Evolutionary conservation across 192 early-diverging fungal genomes (phyloP).

Genomic region (Dissophora ornata): DNA sequence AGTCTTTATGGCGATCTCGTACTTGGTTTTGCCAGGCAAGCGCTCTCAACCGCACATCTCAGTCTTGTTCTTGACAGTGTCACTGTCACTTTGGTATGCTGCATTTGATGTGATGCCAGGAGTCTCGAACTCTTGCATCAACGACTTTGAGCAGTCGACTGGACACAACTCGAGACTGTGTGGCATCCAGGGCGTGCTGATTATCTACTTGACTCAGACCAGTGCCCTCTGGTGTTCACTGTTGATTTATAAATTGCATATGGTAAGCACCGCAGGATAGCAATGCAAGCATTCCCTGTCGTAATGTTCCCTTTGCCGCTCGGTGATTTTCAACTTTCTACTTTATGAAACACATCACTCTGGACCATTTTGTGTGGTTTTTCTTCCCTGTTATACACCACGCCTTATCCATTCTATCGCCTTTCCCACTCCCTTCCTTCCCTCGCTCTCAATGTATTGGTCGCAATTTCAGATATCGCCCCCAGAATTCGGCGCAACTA

Average conservation of each 20-base stretch:
- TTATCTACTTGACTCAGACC: slow-evolving; percentile 49
- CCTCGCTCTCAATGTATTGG: too few species aligned
- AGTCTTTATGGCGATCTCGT: slow-evolving; percentile 40
- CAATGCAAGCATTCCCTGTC: too few species aligned
- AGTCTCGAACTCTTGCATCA: slow-evolving; percentile 29
- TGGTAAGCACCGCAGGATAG: too few species aligned
- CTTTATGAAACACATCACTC: too few species aligned
- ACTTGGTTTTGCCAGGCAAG: slow-evolving; percentile 42
- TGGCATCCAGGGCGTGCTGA: slow-evolving; percentile 40
- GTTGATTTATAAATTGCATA: slow-evolving; percentile 45
- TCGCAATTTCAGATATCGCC: too few species aligned
- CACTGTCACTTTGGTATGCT: slow-evolving; percentile 40
- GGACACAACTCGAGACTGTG: slow-evolving; percentile 37
- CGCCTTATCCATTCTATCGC: too few species aligned
- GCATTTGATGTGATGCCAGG: slow-evolving; percentile 49
- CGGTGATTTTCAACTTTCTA: too few species aligned
- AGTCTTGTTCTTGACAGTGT: slow-evolving; percentile 45
- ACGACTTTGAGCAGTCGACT: slow-evolving; percentile 34
- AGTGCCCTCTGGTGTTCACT: slow-evolving; percentile 42
- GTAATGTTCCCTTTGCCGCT: slow-evolving; percentile 1
- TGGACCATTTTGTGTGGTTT: too few species aligned
- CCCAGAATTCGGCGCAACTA: too few species aligned
- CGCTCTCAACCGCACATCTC: slow-evolving; percentile 49
- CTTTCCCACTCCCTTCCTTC: too few species aligned
- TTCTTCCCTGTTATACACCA: too few species aligned